Evolutionary conservation across 805 yeast species (phyloP).

Genomic region (Metschnikowia anglica): DNA sequence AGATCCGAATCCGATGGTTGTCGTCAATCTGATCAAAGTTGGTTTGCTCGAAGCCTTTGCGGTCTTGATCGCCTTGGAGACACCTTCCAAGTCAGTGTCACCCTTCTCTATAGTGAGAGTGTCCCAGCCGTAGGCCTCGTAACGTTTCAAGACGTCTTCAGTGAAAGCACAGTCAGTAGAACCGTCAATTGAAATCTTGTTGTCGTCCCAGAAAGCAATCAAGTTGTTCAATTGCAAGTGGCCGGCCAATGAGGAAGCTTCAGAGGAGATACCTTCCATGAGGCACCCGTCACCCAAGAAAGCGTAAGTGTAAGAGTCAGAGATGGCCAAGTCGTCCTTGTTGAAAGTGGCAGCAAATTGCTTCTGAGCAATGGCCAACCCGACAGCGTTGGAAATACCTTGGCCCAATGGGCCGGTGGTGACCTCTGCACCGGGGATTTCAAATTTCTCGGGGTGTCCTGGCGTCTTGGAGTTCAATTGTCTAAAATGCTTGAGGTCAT

Average conservation of each 20-base stretch:
- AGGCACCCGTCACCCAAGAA: conserved; percentile 97
- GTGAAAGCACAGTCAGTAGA: conserved; percentile 85
- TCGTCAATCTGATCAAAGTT: conserved; percentile 80
- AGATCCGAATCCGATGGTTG: conserved; percentile 95
- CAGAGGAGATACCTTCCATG: conserved; percentile 96
- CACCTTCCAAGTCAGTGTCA: conserved; percentile 70
- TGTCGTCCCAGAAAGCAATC: conserved; percentile 95
- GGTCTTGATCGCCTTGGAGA: conserved; percentile 70
- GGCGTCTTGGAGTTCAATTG: conserved; percentile 89
- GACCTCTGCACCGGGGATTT: conserved; percentile 90
- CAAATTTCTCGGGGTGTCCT: conserved; percentile 90
- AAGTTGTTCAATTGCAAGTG: conserved; percentile 90
- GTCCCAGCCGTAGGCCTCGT: conserved; percentile 95
- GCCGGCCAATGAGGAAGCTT: conserved; percentile 93
- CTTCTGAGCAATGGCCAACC: conserved; percentile 92
- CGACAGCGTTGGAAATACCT: conserved; percentile 95
- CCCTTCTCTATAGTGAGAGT: conserved; percentile 74
- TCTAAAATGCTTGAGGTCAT: conserved; percentile 88
- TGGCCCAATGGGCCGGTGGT: conserved; percentile 99
- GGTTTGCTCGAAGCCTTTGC: conserved; percentile 89
- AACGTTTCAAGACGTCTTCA: conserved; percentile 83
- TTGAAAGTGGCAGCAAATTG: conserved; percentile 91
- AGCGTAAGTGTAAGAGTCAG: conserved; percentile 73
- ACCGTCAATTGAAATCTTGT: conserved; percentile 97
- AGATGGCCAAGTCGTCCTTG: conserved; percentile 74